phyloP scores from a whole-genome alignment of 2,329 filamentous ascomycete species.

The Xenosphaeropsis pyriputrescens region DNA sequence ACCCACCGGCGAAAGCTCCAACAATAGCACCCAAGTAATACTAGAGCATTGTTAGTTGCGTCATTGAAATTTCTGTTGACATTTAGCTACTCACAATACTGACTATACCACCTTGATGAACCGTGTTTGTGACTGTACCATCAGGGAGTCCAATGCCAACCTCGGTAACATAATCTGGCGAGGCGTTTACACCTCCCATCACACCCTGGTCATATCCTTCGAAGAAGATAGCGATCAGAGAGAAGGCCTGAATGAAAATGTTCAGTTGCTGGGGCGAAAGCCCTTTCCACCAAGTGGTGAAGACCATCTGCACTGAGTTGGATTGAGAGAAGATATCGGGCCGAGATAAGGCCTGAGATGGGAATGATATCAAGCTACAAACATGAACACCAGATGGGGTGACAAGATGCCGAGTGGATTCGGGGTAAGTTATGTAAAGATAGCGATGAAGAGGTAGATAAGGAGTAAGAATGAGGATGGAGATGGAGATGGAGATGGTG shows the following conservation, averaged over 20 bases:
- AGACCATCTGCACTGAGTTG: conserved; percentile 2
- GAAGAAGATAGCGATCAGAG: conserved; percentile 19
- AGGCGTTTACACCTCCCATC: conserved; percentile 33
- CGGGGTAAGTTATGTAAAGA: too few relatives aligned
- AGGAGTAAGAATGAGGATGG: too few relatives aligned
- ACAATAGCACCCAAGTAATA: conserved; percentile 17
- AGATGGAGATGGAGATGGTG: too few relatives aligned
- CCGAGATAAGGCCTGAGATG: neutral
- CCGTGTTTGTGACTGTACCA: conserved; percentile 12
- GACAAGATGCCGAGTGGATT: too few relatives aligned
- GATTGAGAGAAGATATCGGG: conserved; percentile 1
- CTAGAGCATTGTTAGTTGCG: too few relatives aligned
- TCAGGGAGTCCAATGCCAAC: conserved; percentile 26
- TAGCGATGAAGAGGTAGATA: too few relatives aligned
- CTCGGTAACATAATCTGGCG: conserved; percentile 23
- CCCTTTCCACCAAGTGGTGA: conserved; percentile 22
- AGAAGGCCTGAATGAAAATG: conserved; percentile 18
- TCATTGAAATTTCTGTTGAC: too few relatives aligned
- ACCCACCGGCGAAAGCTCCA: conserved; percentile 21
- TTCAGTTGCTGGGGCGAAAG: conserved; percentile 26
- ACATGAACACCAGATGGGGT: too few relatives aligned
- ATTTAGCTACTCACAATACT: conserved; percentile 3
- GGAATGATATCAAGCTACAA: neutral
- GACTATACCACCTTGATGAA: conserved; percentile 16
- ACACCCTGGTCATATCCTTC: conserved; percentile 38